Evolutionary conservation across 345 rosid species (phyloP).

Genomic region (Microcos paniculata): DNA sequence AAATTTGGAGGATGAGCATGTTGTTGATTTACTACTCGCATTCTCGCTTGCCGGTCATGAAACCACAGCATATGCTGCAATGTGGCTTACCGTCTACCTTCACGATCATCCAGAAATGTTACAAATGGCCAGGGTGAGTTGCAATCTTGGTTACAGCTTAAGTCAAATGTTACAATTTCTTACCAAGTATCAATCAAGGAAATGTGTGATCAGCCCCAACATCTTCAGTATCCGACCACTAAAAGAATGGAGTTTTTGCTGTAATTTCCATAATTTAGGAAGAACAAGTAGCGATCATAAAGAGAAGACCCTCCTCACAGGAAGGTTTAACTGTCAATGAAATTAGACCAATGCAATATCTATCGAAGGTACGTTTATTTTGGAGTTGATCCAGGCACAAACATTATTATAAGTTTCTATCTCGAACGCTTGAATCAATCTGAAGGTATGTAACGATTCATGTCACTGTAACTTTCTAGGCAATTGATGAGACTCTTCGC

Average conservation of each 20-base stretch:
- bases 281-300: slow-evolving; percentile 37
- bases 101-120: slow-evolving; percentile 14
- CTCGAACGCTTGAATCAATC: background rate
- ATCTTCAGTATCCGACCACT: background rate
- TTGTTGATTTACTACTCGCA: slow-evolving; percentile 25
- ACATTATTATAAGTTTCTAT: too few species aligned
- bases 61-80: slow-evolving; percentile 19
- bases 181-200: too few species aligned
- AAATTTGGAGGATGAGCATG: slow-evolving; percentile 24
- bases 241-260: too few species aligned
- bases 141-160: slow-evolving; percentile 21
- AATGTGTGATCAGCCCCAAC: too few species aligned
- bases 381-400: background rate
- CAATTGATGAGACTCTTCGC: background rate
- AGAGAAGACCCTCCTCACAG: slow-evolving; percentile 21
- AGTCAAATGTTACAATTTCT: too few species aligned
- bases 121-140: slow-evolving; percentile 27
- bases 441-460: background rate
- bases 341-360: slow-evolving; percentile 41
- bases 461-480: background rate
- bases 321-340: slow-evolving; percentile 31
- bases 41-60: slow-evolving; percentile 39
- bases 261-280: slow-evolving; percentile 16
- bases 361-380: slow-evolving; percentile 28
- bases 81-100: slow-evolving; percentile 26